Percentiles rank a stretch among this genome's conserved stretches.
phyloP scores from a whole-genome alignment of 129 eudicot species.

The Cynara cardunculus region DNA sequence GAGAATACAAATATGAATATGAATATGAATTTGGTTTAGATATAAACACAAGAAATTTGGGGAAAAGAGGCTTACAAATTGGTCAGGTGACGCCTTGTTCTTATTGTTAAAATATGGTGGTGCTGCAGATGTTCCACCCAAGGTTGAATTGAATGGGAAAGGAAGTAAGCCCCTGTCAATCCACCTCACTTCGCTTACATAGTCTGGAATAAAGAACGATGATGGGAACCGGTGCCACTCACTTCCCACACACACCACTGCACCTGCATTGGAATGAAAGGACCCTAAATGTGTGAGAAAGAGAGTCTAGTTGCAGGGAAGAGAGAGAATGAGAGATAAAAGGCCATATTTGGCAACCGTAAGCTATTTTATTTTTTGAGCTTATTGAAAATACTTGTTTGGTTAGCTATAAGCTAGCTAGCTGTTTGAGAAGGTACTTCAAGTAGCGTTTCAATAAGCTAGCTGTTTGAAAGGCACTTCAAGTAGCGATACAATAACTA shows the following conservation, averaged over 20 bases:
- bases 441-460: no score
- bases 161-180: constrained; percentile 91
- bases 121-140: constrained; percentile 93
- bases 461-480: no score
- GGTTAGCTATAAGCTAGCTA: background rate
- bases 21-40: background rate
- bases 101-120: constrained; percentile 89
- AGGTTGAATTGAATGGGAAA: constrained; percentile 77
- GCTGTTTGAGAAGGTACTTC: no score
- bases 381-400: background rate
- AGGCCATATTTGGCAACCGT: background rate
- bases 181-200: constrained; percentile 85
- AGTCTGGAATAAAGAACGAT: constrained; percentile 86
- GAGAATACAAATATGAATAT: background rate
- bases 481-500: no score
- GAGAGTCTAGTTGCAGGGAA: background rate
- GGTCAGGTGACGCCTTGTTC: constrained; percentile 77
- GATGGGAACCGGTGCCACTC: constrained; percentile 99
- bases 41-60: background rate
- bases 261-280: constrained; percentile 40
- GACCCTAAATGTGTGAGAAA: background rate
- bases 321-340: background rate
- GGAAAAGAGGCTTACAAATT: constrained; percentile 56
- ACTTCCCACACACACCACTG: constrained; percentile 91
- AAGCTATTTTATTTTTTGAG: background rate